phyloP scores from a whole-genome alignment of 345 rosid genomes.

The Hibiscus syriacus region DNA sequence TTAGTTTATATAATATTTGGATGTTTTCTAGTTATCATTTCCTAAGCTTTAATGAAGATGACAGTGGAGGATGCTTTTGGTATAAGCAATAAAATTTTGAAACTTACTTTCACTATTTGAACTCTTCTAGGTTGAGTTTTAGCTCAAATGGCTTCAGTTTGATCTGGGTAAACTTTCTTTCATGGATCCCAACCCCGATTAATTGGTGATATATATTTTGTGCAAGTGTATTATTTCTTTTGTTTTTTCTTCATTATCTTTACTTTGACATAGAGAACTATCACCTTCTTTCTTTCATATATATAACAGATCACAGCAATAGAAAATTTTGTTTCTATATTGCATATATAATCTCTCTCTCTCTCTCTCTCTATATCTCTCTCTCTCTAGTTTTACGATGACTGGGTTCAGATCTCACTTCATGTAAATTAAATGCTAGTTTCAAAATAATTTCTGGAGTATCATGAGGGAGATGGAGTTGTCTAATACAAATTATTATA shows the following conservation, averaged over 20 bases:
- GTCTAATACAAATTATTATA: neutral
- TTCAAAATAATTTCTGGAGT: neutral
- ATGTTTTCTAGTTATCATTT: neutral
- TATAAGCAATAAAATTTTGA: constrained; percentile 6
- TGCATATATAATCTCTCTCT: too few species aligned
- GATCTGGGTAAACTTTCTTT: neutral
- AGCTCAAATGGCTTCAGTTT: neutral
- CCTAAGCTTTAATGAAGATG: neutral
- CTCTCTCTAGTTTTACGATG: too few species aligned
- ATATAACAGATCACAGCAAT: neutral
- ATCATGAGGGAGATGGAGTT: neutral
- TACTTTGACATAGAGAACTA: too few species aligned
- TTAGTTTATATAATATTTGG: neutral
- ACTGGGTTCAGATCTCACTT: neutral
- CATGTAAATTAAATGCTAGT: neutral
- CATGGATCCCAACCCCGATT: too few species aligned
- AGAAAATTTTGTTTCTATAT: neutral
- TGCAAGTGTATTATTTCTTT: neutral
- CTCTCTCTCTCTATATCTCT: too few species aligned
- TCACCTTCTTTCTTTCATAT: neutral
- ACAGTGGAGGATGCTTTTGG: constrained; percentile 20
- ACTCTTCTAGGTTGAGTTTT: too few species aligned
- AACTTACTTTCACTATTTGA: neutral
- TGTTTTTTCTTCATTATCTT: neutral
- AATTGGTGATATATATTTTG: neutral